Evolutionary conservation across 2,329 filamentous ascomycete genomes (phyloP), one percentile per base, ranked within the genome.

Genomic region (Phaeosphaeriaceae sp.): DNA sequence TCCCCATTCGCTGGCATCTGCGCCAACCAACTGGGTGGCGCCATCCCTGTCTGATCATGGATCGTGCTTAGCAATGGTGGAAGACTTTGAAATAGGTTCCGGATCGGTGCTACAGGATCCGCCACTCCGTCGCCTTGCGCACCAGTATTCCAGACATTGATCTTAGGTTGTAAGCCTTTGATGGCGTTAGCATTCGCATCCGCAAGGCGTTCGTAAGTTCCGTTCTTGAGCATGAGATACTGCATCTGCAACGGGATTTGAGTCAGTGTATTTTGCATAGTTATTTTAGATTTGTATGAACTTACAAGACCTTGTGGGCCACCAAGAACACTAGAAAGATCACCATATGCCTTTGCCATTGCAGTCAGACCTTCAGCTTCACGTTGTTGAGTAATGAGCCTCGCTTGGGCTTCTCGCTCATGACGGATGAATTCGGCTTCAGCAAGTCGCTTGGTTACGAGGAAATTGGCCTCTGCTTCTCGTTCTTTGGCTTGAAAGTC

Each of bases 111-210:
- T 18, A 81, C 76, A 7, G 80, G 73, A 50, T 89, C 86, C 46
- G 82, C 76, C 16, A 69, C 55, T 11, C 67, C 61, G 9, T 74
- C 76, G 13, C 68, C 79, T 34, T 81, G 76, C 40, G 75, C 71
- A 0, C 89, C 89, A 7, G 90, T 95, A 70, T 90, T 94, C 91
- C 90, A 96, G 20, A 93, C 86, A 54, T 87, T 92, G 76, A 95
- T 94, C 86, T 95, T 95, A 58, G 91, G 91, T 71, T 92, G 83
- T 59, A 95, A 76, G 20, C 90, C 90, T 42, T 84, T 80, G 67
- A 95, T 84, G 26, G 89, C 90, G 26, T 80, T 71, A 38, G 88
- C 90, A 63, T 95, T 95, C 41, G 89, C 89, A 62, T 87, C 81
- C 49, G 90, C 90, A 41, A 95, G 82, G 61, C 87, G 82, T 67